Conservation (phyloP, 208 protist species). For the Jaenimonas drosophilae region DNA sequence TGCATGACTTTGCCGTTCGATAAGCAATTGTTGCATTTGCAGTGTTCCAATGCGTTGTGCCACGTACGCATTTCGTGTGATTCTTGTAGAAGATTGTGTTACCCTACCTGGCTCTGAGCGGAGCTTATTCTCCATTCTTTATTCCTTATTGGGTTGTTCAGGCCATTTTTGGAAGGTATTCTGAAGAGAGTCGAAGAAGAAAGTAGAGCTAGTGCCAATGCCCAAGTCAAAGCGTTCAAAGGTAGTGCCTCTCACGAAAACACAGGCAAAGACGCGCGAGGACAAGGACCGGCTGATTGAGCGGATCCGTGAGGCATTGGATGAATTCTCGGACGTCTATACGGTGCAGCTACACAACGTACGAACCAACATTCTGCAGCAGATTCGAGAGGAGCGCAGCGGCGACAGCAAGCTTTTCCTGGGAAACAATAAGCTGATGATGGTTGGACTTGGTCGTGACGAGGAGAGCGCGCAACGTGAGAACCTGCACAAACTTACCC, state of each 20-base stretch:
- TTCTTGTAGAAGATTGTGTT: no score
- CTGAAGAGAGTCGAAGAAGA: not conserved
- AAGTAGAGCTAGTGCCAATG: conserved; percentile 19
- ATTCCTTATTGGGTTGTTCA: no score
- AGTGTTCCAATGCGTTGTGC: no score
- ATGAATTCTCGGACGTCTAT: conserved; percentile 82
- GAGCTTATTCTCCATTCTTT: no score
- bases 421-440: conserved; percentile 94
- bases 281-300: conserved; percentile 90
- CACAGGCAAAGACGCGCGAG: conserved; percentile 80
- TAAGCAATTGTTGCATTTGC: no score
- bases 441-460: conserved; percentile 82
- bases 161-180: no score
- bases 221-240: conserved; percentile 83
- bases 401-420: conserved; percentile 86
- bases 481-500: conserved; percentile 86
- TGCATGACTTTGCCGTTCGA: no score
- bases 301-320: conserved; percentile 74
- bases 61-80: no score
- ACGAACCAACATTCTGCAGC: conserved; percentile 85
- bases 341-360: conserved; percentile 81
- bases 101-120: no score
- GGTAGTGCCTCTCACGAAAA: conserved; percentile 83
- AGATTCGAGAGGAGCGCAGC: conserved; percentile 82
- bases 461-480: conserved; percentile 58